These are phyloP conservation scores for Calonectria honghensis DNA, from an alignment of 2,329 filamentous ascomycete genomes.

Conservation along the genomic window DNA sequence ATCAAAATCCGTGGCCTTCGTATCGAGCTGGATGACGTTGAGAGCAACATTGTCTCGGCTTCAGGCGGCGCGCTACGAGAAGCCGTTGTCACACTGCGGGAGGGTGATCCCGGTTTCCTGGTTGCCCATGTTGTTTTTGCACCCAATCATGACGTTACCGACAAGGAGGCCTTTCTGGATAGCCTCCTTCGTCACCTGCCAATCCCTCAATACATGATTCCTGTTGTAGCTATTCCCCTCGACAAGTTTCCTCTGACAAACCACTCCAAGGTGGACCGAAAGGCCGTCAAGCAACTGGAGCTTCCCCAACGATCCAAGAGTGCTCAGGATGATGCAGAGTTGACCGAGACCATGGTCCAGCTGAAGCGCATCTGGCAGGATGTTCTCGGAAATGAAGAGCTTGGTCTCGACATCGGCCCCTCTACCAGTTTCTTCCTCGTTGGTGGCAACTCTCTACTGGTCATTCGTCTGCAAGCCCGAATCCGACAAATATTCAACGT, in stretches of 20 bases:
- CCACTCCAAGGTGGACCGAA: constrained; percentile 7
- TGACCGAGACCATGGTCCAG: constrained; percentile 4
- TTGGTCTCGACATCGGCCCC: background rate
- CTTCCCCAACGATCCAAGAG: background rate
- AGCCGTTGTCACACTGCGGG: constrained; percentile 31
- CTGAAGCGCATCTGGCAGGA: background rate
- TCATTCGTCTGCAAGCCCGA: background rate
- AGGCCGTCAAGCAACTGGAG: background rate
- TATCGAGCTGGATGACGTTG: constrained; percentile 66
- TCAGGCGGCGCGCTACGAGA: background rate
- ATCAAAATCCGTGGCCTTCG: constrained; percentile 66
- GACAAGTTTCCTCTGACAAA: background rate
- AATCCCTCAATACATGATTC: background rate
- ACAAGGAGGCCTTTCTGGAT: background rate
- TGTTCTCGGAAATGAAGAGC: background rate
- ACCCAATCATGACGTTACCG: background rate
- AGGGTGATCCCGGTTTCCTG: background rate
- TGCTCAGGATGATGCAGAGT: background rate
- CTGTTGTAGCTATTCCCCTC: background rate
- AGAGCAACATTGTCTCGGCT: constrained; percentile 42
- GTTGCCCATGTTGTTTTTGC: constrained; percentile 2
- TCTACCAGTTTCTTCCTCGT: constrained; percentile 28
- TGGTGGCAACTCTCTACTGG: constrained; percentile 31
- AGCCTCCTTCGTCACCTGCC: background rate
- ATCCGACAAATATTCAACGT: constrained; percentile 13